Evolutionary conservation across 306 rosid species (phyloP), one percentile per base, ranked within the genome.

Genomic region (Arachis hypogaea): DNA sequence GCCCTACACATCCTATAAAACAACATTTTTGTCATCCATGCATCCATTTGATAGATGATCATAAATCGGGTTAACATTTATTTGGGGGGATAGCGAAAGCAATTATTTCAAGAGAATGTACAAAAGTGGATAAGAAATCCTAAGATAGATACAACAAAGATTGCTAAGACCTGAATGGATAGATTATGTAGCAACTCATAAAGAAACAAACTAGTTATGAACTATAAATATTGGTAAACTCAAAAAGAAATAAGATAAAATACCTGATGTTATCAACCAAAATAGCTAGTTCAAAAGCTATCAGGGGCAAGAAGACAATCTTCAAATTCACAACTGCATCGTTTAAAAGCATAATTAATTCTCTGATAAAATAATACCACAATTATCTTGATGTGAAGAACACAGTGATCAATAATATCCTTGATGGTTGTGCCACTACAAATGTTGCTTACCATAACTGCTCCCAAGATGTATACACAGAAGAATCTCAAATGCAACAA

Each of bases 181-280:
- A 33, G 38, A 33, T 33, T 33, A 33, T 33, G 38, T 33, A 33
- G 38, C 38, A 33, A 33, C 4, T 4, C 38, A 33, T 2, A 59
- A 43, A 68, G 51, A 36, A 61, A 69, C 61, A 36, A 68, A 71
- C 68, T 63, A 40, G 38, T 68, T 51, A 56, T 30, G 59, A 63
- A 68, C 68, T 30, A 57, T 42, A 55, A 36, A 57, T 7, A 41
- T 64, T 50, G 50, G 56, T 54, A 49, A 62, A 43, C 43, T 29
- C 7, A 52, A 9, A 29, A 43, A 67, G 55, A 28, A 66, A 75
- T 28, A 28, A 54, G 63, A 69, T 41, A 9, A 43, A 9, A 47
- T 80, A 89, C 98, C 98, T 94, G 86, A 94, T 65, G 80, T 94
- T 94, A 82, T 94, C 97, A 73, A 89, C 68, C 90, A 94, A 74